phyloP scores from a whole-genome alignment of 768 basidiomycete genomes.

The Boletus pseudo-olivaceus region DNA sequence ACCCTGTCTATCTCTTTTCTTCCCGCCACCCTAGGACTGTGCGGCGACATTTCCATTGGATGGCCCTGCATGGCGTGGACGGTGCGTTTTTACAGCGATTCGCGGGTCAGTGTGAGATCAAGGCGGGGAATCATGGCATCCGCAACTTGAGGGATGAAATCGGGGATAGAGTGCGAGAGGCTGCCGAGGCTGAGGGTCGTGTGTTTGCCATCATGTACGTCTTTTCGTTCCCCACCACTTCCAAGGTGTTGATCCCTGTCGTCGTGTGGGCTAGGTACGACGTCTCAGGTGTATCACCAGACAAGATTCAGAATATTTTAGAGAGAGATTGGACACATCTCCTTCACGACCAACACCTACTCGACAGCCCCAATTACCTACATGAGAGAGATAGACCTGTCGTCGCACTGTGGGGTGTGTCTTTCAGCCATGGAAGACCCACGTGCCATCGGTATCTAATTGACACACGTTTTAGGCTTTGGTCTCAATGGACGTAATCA shows the following conservation, averaged over 20 bases:
- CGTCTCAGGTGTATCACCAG: constrained; percentile 70
- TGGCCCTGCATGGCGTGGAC: constrained; percentile 78
- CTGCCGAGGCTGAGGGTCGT: constrained; percentile 75
- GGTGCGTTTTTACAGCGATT: constrained; percentile 83
- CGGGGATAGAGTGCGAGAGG: constrained; percentile 65
- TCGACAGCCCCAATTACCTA: constrained; percentile 73
- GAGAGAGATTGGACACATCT: constrained; percentile 76
- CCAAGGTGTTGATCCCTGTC: background rate
- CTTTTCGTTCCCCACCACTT: background rate
- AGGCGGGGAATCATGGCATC: constrained; percentile 53
- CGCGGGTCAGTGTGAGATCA: constrained; percentile 58
- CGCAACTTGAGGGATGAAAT: constrained; percentile 68
- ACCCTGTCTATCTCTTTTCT: constrained; percentile 71
- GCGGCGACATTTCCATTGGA: constrained; percentile 57
- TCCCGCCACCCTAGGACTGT: constrained; percentile 75
- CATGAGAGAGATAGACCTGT: constrained; percentile 68
- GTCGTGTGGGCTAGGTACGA: constrained; percentile 81
- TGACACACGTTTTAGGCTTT: constrained; percentile 50
- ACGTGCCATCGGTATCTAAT: background rate
- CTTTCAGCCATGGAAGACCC: background rate
- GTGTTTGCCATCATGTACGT: constrained; percentile 84
- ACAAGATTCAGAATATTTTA: constrained; percentile 62
- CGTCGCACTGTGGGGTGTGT: constrained; percentile 66
- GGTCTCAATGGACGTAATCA: constrained; percentile 63
- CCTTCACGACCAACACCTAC: constrained; percentile 51